Base-by-base conservation (phyloP, 1,284 basidiomycete genomes). In the Fomitiporia mediterranea region DNA sequence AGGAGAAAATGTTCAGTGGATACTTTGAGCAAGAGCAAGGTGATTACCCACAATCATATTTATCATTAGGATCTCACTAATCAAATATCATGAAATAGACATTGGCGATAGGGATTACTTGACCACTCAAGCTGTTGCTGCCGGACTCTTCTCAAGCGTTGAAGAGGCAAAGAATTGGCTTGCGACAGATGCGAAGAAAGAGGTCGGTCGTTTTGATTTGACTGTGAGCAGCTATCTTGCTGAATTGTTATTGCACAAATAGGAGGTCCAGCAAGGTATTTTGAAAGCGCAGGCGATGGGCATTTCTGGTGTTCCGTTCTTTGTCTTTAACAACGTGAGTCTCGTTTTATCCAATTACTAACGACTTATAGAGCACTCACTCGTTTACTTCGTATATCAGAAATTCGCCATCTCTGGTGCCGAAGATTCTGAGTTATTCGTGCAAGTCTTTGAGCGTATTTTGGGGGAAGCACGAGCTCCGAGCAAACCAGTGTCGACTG, bases 351-450 rank as follows among this genome's bases (percentile, higher is more conserved):
- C 25, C 9, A 19, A 40, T 40, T 28, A 17, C 8, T 28, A 13
- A 2, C n/a, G 27, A 4, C 17, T 52, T 37, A 30, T 23, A 13
- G 13, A 15, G 39, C 34, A 46, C 19, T 30, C 13, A 17, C 21
- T 13, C 30, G 15, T 30, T n/a, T 32, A 8, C 27, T 40, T 25
- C 6, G 11, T 28, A 8, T 15, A 34, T 19, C 23, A 59, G 57
- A 59, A 55, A 59, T 59, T 51, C 25, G 53, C 57, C 11, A 55
- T 59, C 27, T 55, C 57, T 3, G 57, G 57, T 28, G 57, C 57
- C 32, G 50, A 59, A 19, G 57, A 59, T 15, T 35, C 57, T 19
- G 57, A 59, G 32, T 17, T 59, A 7, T 59, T 59, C 38, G 57
- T 59, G 7, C 47, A 55, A 34, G 46, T 59, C 25, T 59, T 59